These are phyloP conservation scores for Chenopodium quinoa DNA, from an alignment of 148 eudicot genomes.

Conservation along the genomic window DNA sequence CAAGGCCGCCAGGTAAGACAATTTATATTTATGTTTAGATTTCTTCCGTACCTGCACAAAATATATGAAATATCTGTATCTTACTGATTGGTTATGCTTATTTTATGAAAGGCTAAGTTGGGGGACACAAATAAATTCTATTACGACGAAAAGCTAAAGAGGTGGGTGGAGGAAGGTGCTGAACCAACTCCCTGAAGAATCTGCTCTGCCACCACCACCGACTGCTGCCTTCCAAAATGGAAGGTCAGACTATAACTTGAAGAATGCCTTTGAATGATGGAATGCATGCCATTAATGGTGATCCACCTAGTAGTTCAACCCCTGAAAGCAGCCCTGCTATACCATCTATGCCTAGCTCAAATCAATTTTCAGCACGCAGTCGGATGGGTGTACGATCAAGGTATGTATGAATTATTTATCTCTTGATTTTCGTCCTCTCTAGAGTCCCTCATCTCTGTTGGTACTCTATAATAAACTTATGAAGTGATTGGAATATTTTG, in stretches of 20 bases:
- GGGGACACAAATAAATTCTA: constrained; percentile 86
- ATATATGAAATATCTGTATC: constrained; percentile 4
- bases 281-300: constrained; percentile 33
- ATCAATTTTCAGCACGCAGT: constrained; percentile 88
- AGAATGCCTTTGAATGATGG: constrained; percentile 47
- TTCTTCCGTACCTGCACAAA: background rate
- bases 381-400: constrained; percentile 84
- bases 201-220: constrained; percentile 88
- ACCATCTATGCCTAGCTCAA: constrained; percentile 72
- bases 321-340: constrained; percentile 54
- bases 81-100: constrained; percentile 6
- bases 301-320: constrained; percentile 42
- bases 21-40: background rate
- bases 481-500: background rate
- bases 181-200: constrained; percentile 72
- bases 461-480: background rate
- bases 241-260: constrained; percentile 53
- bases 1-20: constrained; percentile 75
- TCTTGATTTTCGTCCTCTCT: constrained; percentile 1
- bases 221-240: constrained; percentile 55
- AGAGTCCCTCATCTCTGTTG: background rate
- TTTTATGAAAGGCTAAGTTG: constrained; percentile 68
- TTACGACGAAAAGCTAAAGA: constrained; percentile 85
- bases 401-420: constrained; percentile 34
- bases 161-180: constrained; percentile 99